A percentile compares a stretch with the other conserved stretches of the same genome.
phyloP scores from a whole-genome alignment of 805 yeast genomes.

The Kregervanrija pseudodelftensis region DNA sequence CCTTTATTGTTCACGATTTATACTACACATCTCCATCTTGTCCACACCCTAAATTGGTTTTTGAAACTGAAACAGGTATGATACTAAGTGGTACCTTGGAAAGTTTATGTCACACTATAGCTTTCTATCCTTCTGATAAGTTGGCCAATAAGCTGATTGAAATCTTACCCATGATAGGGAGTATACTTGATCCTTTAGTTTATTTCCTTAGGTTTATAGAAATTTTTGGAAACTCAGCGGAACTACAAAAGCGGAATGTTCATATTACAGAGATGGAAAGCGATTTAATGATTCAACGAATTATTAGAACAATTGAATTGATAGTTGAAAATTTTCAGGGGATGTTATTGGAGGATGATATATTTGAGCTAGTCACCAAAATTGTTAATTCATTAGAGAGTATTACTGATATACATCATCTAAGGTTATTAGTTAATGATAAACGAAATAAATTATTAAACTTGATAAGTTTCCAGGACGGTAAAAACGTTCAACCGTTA shows the following conservation, averaged over 20 bases:
- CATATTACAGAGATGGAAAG: conserved; percentile 8
- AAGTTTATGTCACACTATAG: conserved; percentile 66
- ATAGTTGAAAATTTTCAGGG: conserved; percentile 55
- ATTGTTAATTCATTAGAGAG: neutral
- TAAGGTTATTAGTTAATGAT: conserved; percentile 45
- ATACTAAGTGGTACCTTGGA: conserved; percentile 55
- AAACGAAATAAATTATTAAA: conserved; percentile 41
- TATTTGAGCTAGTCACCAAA: conserved; percentile 27
- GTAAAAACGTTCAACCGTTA: conserved; percentile 5
- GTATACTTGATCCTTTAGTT: conserved; percentile 35
- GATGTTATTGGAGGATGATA: conserved; percentile 55
- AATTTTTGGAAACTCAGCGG: conserved; percentile 5
- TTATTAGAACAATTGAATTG: conserved; percentile 5
- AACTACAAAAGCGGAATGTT: neutral
- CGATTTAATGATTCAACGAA: conserved; percentile 5
- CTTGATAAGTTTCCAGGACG: conserved; percentile 27
- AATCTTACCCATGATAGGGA: conserved; percentile 50
- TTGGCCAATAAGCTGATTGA: conserved; percentile 37
- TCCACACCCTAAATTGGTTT: conserved; percentile 56
- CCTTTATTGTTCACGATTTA: conserved; percentile 3
- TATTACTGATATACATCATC: neutral
- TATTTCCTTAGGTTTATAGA: conserved; percentile 30
- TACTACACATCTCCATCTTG: conserved; percentile 30
- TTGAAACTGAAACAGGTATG: conserved; percentile 40
- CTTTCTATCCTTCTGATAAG: conserved; percentile 40